Percentiles rank a stretch among this genome's conserved stretches.
phyloP scores from a whole-genome alignment of 73 alveolate genomes.

The Paramecium octaurelia region DNA sequence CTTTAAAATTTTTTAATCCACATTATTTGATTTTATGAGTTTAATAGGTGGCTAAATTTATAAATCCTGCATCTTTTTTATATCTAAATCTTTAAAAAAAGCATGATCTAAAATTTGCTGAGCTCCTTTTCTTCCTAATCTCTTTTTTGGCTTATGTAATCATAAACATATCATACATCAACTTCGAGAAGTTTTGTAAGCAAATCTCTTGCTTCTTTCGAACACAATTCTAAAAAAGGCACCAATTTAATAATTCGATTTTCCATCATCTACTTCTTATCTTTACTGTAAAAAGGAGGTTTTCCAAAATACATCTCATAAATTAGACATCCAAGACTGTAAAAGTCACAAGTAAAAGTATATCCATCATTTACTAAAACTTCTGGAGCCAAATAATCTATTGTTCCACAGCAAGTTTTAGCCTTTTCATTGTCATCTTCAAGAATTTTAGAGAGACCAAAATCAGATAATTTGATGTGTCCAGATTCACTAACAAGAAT shows the following conservation, averaged over 20 bases:
- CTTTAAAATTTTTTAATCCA: not conserved
- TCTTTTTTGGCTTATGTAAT: not conserved
- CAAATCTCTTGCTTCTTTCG: not conserved
- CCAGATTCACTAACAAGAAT: slow-evolving; percentile 68
- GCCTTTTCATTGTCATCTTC: not conserved
- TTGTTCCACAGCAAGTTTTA: slow-evolving; percentile 32
- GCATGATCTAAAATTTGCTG: not conserved
- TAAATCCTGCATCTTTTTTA: not conserved
- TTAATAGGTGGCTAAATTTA: not conserved
- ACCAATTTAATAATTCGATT: not conserved
- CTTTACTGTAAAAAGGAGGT: slow-evolving; percentile 10
- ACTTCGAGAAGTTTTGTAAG: not conserved
- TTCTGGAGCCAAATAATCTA: slow-evolving; percentile 62
- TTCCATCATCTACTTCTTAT: not conserved
- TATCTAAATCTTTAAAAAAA: not conserved
- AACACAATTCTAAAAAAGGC: not conserved
- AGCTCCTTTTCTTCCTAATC: slow-evolving; percentile 1
- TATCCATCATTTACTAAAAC: slow-evolving; percentile 28
- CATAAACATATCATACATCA: not conserved
- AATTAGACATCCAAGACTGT: slow-evolving; percentile 5
- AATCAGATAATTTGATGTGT: slow-evolving; percentile 64
- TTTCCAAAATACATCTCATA: slow-evolving; percentile 44
- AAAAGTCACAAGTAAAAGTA: slow-evolving; percentile 45
- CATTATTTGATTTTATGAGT: not conserved
- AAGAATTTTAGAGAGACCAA: slow-evolving; percentile 68